phyloP scores from a whole-genome alignment of 306 rosid species.

The Fagus crenata region DNA sequence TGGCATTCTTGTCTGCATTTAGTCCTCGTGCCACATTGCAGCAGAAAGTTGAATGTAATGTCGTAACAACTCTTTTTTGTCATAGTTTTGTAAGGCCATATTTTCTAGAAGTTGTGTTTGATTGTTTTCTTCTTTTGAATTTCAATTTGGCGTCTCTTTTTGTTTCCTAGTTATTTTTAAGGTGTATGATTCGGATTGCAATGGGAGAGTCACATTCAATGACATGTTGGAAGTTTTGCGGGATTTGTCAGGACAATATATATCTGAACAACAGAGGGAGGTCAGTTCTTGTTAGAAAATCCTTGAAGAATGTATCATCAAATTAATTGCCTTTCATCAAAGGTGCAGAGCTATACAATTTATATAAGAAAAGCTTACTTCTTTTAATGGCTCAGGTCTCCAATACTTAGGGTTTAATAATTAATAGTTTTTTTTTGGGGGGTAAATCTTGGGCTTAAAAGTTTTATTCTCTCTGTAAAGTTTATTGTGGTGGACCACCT shows the following conservation, averaged over 20 bases:
- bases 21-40: slow-evolving; percentile 68
- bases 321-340: neutral
- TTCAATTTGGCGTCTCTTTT: slow-evolving; percentile 4
- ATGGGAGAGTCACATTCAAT: slow-evolving; percentile 62
- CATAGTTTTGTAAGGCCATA: neutral
- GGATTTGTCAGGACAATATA: slow-evolving; percentile 72
- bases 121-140: slow-evolving; percentile 23
- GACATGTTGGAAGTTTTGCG: slow-evolving; percentile 55
- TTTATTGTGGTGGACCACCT: neutral
- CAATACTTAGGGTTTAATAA: neutral
- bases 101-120: neutral
- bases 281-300: slow-evolving; percentile 24
- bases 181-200: slow-evolving; percentile 65
- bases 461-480: neutral
- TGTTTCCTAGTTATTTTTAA: slow-evolving; percentile 64
- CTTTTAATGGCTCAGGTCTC: neutral
- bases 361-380: neutral
- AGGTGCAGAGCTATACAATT: neutral
- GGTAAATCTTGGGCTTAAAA: neutral
- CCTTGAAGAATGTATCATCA: slow-evolving; percentile 16
- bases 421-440: neutral
- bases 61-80: neutral
- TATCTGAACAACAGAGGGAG: slow-evolving; percentile 78
- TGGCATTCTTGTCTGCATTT: slow-evolving; percentile 73
- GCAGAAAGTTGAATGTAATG: slow-evolving; percentile 64